Evolutionary conservation across 495 filamentous ascomycete genomes (phyloP).

Genomic region (Venustampulla echinocandica): DNA sequence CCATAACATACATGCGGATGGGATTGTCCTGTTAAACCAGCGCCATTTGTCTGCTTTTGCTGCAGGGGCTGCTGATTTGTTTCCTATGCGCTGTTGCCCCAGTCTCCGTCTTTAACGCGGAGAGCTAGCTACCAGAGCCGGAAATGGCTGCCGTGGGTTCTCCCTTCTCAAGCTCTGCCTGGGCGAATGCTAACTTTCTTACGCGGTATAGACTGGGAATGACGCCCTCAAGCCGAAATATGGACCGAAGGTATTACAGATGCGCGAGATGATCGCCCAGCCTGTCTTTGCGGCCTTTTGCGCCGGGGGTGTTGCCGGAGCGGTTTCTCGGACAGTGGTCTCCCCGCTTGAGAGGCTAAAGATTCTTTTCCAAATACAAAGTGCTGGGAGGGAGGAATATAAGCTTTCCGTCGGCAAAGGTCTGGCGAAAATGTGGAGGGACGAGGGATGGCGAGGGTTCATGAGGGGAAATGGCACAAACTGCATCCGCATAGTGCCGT

Average conservation of each 20-base stretch:
- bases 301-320: conserved; percentile 91
- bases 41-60: conserved; percentile 8
- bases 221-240: conserved; percentile 20
- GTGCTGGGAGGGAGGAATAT: conserved; percentile 82
- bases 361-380: conserved; percentile 95
- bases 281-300: conserved; percentile 87
- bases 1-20: conserved; percentile 7
- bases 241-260: conserved; percentile 23
- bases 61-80: not conserved
- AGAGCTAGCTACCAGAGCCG: not conserved
- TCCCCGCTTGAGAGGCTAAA: conserved; percentile 93
- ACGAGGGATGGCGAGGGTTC: conserved; percentile 93
- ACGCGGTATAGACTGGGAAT: conserved; percentile 10
- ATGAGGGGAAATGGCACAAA: conserved; percentile 98
- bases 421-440: conserved; percentile 85
- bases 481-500: conserved; percentile 95
- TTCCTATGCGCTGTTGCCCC: too few species aligned
- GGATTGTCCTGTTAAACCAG: not conserved
- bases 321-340: conserved; percentile 94
- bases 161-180: not conserved
- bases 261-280: conserved; percentile 52
- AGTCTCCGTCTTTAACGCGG: not conserved
- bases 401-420: conserved; percentile 83
- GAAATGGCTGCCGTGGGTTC: conserved; percentile 20
- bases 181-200: conserved; percentile 3